Conservation (phyloP, 768 basidiomycete genomes). For the Rickenella mellea region DNA sequence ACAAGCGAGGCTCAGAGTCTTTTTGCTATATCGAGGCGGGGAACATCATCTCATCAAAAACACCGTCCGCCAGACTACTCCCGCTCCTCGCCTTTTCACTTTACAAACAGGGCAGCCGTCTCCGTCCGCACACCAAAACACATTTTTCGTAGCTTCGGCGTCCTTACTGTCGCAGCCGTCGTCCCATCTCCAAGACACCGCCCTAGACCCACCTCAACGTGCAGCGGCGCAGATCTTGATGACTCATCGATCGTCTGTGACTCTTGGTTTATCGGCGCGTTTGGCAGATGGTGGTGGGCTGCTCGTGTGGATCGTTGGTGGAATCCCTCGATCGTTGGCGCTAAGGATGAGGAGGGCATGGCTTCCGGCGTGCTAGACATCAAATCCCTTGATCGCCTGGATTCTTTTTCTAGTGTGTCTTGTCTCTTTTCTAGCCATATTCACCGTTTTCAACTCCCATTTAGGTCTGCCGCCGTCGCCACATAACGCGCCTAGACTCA, state of each 20-base stretch:
- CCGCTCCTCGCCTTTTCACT: constrained; percentile 55
- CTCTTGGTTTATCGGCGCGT: constrained; percentile 85
- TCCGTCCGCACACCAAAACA: constrained; percentile 88
- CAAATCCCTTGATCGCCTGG: constrained; percentile 62
- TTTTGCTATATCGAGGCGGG: background rate
- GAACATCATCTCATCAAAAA: background rate
- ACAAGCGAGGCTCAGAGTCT: background rate
- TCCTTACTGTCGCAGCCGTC: constrained; percentile 81
- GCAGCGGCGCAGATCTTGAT: constrained; percentile 25
- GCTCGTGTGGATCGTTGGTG: constrained; percentile 78
- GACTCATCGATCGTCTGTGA: constrained; percentile 47
- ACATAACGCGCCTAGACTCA: background rate
- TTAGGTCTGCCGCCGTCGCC: constrained; percentile 42
- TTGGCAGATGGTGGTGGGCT: constrained; percentile 87
- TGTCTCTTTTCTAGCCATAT: constrained; percentile 4
- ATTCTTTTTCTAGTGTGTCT: constrained; percentile 53
- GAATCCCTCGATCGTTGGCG: constrained; percentile 52
- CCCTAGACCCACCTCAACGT: constrained; percentile 6
- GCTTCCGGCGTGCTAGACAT: constrained; percentile 70
- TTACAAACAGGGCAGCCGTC: constrained; percentile 87
- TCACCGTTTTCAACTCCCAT: constrained; percentile 6
- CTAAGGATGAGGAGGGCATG: constrained; percentile 65
- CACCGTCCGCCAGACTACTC: constrained; percentile 7
- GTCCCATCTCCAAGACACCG: constrained; percentile 26
- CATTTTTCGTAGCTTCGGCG: constrained; percentile 75